Evolutionary conservation across 495 filamentous ascomycete genomes (phyloP).

Genomic region (Aspergillus sclerotioniger): DNA sequence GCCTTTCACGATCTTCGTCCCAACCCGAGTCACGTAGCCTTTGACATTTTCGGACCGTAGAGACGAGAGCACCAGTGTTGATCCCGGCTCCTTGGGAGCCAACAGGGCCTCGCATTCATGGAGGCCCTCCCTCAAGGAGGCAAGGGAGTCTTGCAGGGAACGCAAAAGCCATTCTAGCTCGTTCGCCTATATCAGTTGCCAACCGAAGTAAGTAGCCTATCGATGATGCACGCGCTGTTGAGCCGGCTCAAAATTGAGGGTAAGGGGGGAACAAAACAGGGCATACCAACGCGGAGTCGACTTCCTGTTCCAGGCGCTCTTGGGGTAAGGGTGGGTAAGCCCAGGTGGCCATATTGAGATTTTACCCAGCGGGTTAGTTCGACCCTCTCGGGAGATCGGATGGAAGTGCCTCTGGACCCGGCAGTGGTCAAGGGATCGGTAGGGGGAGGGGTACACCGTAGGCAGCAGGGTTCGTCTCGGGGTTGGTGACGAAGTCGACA

Average conservation of each 20-base stretch:
- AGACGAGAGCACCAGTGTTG: conserved; percentile 86
- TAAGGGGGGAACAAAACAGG: neutral
- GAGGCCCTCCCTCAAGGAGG: conserved; percentile 75
- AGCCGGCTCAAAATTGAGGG: neutral
- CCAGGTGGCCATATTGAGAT: conserved; percentile 64
- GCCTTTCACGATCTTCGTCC: conserved; percentile 72
- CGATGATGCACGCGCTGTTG: neutral
- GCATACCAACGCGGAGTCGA: conserved; percentile 65
- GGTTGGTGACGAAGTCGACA: conserved; percentile 1
- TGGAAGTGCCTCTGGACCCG: neutral
- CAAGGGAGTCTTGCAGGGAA: conserved; percentile 73
- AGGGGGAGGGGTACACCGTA: neutral
- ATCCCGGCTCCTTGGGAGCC: conserved; percentile 75
- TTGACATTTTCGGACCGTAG: conserved; percentile 85
- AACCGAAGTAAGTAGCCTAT: neutral
- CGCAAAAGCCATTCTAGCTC: conserved; percentile 87
- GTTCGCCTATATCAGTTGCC: conserved; percentile 48
- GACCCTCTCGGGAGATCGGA: neutral
- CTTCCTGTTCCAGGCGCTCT: conserved; percentile 61
- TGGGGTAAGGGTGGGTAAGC: conserved; percentile 71
- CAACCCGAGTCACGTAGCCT: conserved; percentile 81
- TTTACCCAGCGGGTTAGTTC: conserved; percentile 4
- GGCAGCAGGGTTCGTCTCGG: conserved; percentile 1
- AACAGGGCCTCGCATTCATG: conserved; percentile 85
- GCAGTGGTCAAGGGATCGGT: neutral